Conservation (phyloP, 1,139 yeast species). For the Torulaspora pretoriensis region DNA sequence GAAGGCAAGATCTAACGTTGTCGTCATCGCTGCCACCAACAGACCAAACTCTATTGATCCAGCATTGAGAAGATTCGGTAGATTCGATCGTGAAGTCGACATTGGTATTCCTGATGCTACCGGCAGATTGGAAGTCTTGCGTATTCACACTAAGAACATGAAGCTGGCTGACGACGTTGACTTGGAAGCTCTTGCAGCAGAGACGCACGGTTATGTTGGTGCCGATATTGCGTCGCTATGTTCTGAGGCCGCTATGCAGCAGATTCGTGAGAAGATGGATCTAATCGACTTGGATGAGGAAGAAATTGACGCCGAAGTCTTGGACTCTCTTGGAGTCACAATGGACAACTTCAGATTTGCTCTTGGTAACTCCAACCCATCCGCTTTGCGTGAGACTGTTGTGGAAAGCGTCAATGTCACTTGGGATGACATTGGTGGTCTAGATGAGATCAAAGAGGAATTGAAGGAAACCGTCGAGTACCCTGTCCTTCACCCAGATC, state of each 20-base stretch:
- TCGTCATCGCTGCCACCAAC: conserved; percentile 93
- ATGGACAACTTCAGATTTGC: conserved; percentile 99
- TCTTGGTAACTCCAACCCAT: conserved; percentile 95
- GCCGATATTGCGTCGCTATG: conserved; percentile 91
- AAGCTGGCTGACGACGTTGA: conserved; percentile 93
- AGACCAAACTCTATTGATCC: conserved; percentile 99
- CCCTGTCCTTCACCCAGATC: conserved; percentile 98
- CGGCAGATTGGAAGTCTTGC: conserved; percentile 93
- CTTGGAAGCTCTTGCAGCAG: conserved; percentile 83
- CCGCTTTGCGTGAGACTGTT: conserved; percentile 98
- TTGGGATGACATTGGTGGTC: conserved; percentile 82
- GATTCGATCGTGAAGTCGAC: conserved; percentile 98
- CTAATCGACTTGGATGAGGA: conserved; percentile 96
- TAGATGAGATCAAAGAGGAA: conserved; percentile 92
- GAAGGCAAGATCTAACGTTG: conserved; percentile 97
- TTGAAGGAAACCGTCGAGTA: conserved; percentile 98
- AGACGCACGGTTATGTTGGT: conserved; percentile 98
- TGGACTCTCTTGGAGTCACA: conserved; percentile 94
- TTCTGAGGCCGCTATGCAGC: conserved; percentile 98
- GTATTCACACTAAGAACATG: conserved; percentile 96
- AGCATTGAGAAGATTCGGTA: conserved; percentile 96
- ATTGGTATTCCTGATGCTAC: conserved; percentile 99
- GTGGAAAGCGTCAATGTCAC: conserved; percentile 97
- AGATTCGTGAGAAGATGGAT: conserved; percentile 99
- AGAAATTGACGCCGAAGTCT: conserved; percentile 91